Evolutionary conservation across 2,329 filamentous ascomycete species (phyloP).

Genomic region (Xylaria multiplex): DNA sequence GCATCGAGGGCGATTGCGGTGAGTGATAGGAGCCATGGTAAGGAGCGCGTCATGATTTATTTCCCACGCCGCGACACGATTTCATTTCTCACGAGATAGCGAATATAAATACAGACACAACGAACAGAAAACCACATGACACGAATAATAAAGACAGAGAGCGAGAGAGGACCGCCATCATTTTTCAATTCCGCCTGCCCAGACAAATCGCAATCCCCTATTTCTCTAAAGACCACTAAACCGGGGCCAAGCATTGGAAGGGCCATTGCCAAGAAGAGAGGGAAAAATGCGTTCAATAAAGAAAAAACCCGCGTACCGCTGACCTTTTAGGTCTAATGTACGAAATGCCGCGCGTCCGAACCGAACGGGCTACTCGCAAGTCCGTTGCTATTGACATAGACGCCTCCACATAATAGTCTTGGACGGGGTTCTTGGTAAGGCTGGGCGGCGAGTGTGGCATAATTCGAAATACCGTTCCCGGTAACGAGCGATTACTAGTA

Average conservation of each 20-base stretch:
- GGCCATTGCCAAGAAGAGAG: conserved; percentile 1
- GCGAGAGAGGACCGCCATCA: conserved; percentile 3
- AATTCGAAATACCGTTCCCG: too few relatives aligned
- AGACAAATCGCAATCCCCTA: conserved; percentile 12
- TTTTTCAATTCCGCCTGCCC: conserved; percentile 1
- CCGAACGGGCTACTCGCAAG: background rate
- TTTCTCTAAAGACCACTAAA: conserved; percentile 7
- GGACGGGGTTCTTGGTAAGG: conserved; percentile 5
- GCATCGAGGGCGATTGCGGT: conserved; percentile 13
- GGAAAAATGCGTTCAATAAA: too few relatives aligned
- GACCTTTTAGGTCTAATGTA: background rate
- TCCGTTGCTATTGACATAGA: background rate
- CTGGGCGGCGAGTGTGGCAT: background rate
- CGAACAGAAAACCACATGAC: too few relatives aligned
- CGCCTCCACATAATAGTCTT: background rate
- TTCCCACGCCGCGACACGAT: background rate
- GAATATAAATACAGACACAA: background rate
- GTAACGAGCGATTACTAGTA: too few relatives aligned
- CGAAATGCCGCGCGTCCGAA: conserved; percentile 11
- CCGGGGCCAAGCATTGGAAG: background rate
- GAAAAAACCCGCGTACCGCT: background rate
- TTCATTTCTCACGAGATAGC: background rate
- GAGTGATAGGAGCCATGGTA: conserved; percentile 25
- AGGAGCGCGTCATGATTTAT: conserved; percentile 29
- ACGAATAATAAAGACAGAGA: too few relatives aligned